Evolutionary conservation across 164 flowering plant genomes (phyloP), one percentile per base, ranked within the genome.

Genomic region (Taxillus chinensis): DNA sequence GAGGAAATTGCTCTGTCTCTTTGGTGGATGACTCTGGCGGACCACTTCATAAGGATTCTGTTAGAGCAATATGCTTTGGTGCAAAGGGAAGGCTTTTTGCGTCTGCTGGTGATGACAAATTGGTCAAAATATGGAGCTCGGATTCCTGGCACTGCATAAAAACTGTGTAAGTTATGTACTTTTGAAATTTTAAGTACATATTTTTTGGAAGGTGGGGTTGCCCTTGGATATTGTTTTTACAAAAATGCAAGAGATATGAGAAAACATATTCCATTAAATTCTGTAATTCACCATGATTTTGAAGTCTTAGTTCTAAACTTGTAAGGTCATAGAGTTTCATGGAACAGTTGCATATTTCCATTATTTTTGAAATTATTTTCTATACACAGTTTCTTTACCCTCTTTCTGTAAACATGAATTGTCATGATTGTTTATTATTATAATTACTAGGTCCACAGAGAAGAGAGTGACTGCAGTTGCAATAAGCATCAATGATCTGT

Each of bases 401-500:
- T 27, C 27, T 27, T 27, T 27, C 2, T 27, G 27, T 27, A 27
- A 27, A 27, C 27, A 27, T 27, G 27, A 27, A 7, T 64, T 39
- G 4, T 8, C 51, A 11, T 48, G 14, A 48, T 8, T 15, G 39
- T 60, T 54, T 49, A 42, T 27, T 53, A 57, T 41, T 51, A 51
- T 68, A 14, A 60, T 57, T 71, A 61, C 60, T 81, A 90, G 98
- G 72, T 76, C 62, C 63, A 78, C 95, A 3, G 99, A 93, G 69
- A 93, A 93, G 88, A 81, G 95, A 77, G 99, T 93, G 66, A 90
- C 80, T 68, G 96, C 99, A 8, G 83, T 84, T 75, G 89, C 96
- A 4, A 71, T 93, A 62, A 89, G 91, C 71, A 72, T 59, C 57
- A 89, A 93, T 72, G 87, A 73, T 39, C 60, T 46, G 16, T 82